phyloP scores from a whole-genome alignment of 2,329 filamentous ascomycete species.

The Nemania sp. region DNA sequence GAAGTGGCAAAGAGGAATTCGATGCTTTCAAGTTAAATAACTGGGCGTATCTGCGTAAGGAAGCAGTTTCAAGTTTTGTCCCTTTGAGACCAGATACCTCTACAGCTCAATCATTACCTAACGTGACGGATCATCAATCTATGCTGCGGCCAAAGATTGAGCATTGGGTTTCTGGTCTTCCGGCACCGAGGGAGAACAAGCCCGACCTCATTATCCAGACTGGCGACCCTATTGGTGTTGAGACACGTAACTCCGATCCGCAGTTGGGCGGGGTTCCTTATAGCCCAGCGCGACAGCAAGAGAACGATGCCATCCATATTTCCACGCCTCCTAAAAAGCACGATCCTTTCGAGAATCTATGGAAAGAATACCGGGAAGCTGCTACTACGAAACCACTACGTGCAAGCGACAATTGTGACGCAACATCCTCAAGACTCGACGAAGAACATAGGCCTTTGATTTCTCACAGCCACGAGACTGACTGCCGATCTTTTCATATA shows the following conservation, averaged over 20 bases:
- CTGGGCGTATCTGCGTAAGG: slow-evolving; percentile 29
- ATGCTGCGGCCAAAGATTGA: slow-evolving; percentile 20
- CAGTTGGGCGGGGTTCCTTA: no score
- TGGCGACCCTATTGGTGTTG: background rate
- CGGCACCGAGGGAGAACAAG: background rate
- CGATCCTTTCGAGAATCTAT: slow-evolving; percentile 34
- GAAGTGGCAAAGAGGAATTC: slow-evolving; percentile 12
- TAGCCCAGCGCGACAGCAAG: no score
- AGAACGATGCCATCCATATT: background rate
- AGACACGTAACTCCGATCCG: no score
- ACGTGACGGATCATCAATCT: background rate
- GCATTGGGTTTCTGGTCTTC: slow-evolving; percentile 31
- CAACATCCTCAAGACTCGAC: background rate
- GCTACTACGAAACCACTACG: background rate
- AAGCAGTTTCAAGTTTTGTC: background rate
- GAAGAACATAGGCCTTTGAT: slow-evolving; percentile 8
- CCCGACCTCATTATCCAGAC: background rate
- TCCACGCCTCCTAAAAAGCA: background rate
- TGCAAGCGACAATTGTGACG: background rate
- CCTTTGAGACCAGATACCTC: background rate
- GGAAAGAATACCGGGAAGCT: slow-evolving; percentile 1
- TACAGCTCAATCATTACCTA: background rate
- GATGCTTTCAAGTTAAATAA: slow-evolving; percentile 20
- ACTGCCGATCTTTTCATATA: slow-evolving; percentile 26
- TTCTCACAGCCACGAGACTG: slow-evolving; percentile 10